A percentile compares a stretch with the other conserved stretches of the same genome.
phyloP scores from a whole-genome alignment of 352 stramenopile species.

The Elongisporangium anandrum region DNA sequence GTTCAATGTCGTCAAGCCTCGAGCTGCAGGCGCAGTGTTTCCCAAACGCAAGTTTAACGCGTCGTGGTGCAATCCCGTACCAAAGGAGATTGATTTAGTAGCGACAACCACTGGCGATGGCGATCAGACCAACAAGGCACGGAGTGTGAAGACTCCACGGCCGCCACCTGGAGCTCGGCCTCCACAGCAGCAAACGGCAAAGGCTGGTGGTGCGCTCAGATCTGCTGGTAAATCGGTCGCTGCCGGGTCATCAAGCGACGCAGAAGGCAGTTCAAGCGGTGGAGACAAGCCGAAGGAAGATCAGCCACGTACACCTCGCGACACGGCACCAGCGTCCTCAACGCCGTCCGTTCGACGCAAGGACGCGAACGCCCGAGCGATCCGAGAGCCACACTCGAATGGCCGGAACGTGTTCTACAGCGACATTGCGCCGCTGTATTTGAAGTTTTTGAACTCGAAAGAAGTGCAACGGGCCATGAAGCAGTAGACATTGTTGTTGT shows the following conservation, averaged over 20 bases:
- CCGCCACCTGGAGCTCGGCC: neutral
- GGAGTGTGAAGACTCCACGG: neutral
- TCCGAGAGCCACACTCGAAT: slow-evolving; percentile 11
- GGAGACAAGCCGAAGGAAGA: neutral
- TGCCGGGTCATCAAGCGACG: too few relatives aligned
- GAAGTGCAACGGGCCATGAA: slow-evolving; percentile 57
- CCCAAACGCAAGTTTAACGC: slow-evolving; percentile 50
- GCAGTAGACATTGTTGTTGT: slow-evolving; percentile 12
- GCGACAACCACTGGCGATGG: neutral
- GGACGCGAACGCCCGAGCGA: neutral
- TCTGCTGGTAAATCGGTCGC: neutral
- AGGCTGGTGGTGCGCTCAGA: neutral
- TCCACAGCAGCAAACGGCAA: neutral
- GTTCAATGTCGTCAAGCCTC: slow-evolving; percentile 53
- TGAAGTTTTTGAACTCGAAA: slow-evolving; percentile 69
- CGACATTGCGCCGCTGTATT: slow-evolving; percentile 67
- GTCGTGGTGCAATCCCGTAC: slow-evolving; percentile 78
- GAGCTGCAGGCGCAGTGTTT: slow-evolving; percentile 38
- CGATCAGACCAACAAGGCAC: neutral
- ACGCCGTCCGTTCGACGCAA: neutral
- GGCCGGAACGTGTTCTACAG: slow-evolving; percentile 62
- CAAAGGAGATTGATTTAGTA: slow-evolving; percentile 9
- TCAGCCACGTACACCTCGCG: neutral
- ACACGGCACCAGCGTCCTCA: neutral
- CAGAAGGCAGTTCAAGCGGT: neutral